These are phyloP conservation scores for Biscogniauxia marginata DNA, from an alignment of 2,329 filamentous ascomycete species.

Conservation along the genomic window DNA sequence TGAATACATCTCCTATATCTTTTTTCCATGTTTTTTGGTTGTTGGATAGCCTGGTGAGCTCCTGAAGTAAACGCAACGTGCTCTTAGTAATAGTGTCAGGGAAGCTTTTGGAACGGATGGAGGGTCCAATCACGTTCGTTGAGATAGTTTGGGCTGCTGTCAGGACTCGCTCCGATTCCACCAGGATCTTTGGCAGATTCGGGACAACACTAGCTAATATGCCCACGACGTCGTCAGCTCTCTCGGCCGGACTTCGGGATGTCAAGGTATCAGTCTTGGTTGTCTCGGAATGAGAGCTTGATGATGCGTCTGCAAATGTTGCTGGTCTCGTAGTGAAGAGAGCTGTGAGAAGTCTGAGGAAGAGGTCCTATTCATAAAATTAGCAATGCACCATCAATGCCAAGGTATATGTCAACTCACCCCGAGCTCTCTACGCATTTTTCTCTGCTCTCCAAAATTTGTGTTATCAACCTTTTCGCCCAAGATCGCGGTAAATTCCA, in stretches of 20 bases:
- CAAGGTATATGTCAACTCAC: conserved; percentile 49
- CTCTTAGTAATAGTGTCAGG: conserved; percentile 77
- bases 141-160: conserved; percentile 79
- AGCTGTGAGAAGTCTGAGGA: conserved; percentile 83
- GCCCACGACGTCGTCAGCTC: conserved; percentile 72
- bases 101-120: conserved; percentile 80
- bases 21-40: conserved; percentile 91
- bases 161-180: conserved; percentile 80
- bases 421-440: conserved; percentile 85
- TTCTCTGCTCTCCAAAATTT: conserved; percentile 90
- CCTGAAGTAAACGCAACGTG: conserved; percentile 70
- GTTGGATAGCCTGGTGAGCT: conserved; percentile 73
- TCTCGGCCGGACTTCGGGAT: conserved; percentile 39
- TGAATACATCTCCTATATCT: conserved; percentile 88
- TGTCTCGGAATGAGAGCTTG: conserved; percentile 39
- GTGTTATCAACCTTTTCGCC: conserved; percentile 97
- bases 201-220: conserved; percentile 79
- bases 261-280: conserved; percentile 34
- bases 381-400: conserved; percentile 21
- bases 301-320: conserved; percentile 60
- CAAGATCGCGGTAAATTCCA: conserved; percentile 86
- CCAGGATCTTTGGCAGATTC: conserved; percentile 76
- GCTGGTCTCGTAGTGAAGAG: conserved; percentile 88
- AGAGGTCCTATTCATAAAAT: conserved; percentile 66
- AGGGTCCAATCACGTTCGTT: conserved; percentile 76